phyloP scores from a whole-genome alignment of 306 rosid genomes.

The Astragalus glycyphyllos region DNA sequence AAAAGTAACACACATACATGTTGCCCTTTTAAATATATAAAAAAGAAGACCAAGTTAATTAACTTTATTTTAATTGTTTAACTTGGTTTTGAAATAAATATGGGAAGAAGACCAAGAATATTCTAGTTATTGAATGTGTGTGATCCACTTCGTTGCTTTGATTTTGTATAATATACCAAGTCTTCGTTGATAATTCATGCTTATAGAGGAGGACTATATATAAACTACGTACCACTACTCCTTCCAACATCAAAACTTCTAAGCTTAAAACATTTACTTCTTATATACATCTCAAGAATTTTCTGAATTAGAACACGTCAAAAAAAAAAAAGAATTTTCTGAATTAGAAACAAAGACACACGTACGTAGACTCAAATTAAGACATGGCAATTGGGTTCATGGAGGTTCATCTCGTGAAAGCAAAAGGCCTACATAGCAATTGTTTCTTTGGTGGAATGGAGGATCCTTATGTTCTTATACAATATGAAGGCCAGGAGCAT shows the following conservation, averaged over 20 bases:
- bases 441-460: constrained; percentile 71
- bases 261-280: constrained; percentile 20
- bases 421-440: constrained; percentile 59
- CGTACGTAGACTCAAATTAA: background rate
- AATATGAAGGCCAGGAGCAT: constrained; percentile 78
- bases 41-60: too few species aligned
- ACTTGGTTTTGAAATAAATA: constrained; percentile 27
- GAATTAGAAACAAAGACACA: constrained; percentile 15
- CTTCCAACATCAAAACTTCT: background rate
- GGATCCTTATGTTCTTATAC: constrained; percentile 77
- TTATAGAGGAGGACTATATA: constrained; percentile 12
- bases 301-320: too few species aligned
- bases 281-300: constrained; percentile 12
- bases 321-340: constrained; percentile 13
- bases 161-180: background rate
- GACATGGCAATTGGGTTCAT: constrained; percentile 48
- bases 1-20: too few species aligned
- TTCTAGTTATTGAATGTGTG: background rate
- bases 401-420: constrained; percentile 50
- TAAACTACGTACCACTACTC: constrained; percentile 13
- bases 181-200: constrained; percentile 13
- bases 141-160: constrained; percentile 11
- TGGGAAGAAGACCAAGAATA: constrained; percentile 28
- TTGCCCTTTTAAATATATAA: background rate
- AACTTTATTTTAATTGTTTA: background rate